Conservation (phyloP, 805 yeast species). For the Saccharomycopsis babjevae region DNA sequence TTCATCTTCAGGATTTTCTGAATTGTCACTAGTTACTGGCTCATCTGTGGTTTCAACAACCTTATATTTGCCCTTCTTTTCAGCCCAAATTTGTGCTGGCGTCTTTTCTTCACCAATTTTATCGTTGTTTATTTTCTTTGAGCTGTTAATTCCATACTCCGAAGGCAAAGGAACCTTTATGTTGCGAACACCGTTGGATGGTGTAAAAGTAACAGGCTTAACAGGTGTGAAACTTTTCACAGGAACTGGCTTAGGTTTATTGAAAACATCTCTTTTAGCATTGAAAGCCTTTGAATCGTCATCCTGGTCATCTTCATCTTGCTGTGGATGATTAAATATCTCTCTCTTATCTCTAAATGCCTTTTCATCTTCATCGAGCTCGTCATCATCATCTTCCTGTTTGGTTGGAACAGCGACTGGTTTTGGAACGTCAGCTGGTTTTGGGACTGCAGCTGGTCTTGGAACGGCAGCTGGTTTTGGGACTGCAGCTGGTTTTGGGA, state of each 20-base stretch:
- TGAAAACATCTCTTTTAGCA: background rate
- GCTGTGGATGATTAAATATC: conserved; percentile 9
- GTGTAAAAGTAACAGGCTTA: conserved; percentile 1
- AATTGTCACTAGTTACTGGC: conserved; percentile 25
- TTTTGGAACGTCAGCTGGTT: background rate
- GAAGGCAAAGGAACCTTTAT: conserved; percentile 9
- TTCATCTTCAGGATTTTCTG: background rate
- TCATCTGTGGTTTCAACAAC: conserved; percentile 22
- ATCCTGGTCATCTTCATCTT: background rate
- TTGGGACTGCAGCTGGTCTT: conserved; percentile 2
- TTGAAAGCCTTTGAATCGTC: background rate
- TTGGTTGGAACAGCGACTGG: conserved; percentile 3
- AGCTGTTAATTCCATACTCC: background rate
- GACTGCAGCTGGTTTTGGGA: conserved; percentile 27
- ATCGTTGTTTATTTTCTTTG: conserved; percentile 46
- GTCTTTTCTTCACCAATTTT: conserved; percentile 57
- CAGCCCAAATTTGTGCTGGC: conserved; percentile 96
- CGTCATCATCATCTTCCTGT: conserved; percentile 11
- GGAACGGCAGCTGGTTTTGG: background rate
- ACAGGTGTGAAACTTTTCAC: conserved; percentile 7
- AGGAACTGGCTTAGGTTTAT: conserved; percentile 1
- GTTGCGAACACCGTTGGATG: background rate
- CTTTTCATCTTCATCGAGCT: conserved; percentile 17
- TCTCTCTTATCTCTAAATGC: conserved; percentile 17
- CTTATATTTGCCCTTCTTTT: conserved; percentile 61